Percentiles rank a stretch among this genome's conserved stretches.
These are phyloP conservation scores for Knufia fluminis DNA, from an alignment of 2,329 filamentous ascomycete species.

Conservation along the genomic window DNA sequence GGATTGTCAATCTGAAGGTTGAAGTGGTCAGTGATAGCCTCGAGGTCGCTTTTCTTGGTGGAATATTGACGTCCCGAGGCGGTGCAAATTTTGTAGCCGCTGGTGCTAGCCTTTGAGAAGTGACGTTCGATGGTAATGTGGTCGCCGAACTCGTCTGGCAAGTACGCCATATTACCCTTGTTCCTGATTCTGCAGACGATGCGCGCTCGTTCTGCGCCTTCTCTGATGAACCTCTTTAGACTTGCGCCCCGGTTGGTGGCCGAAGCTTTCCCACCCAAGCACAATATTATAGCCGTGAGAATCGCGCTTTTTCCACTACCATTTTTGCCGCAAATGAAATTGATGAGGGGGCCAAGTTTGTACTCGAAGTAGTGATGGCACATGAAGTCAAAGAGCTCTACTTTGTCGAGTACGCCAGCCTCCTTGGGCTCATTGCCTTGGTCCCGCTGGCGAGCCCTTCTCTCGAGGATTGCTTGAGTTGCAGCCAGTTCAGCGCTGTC, in stretches of 20 bases:
- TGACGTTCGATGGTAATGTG: conserved; percentile 85
- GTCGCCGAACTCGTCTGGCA: conserved; percentile 70
- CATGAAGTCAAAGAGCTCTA: conserved; percentile 92
- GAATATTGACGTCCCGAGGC: conserved; percentile 62
- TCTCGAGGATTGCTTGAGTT: conserved; percentile 52
- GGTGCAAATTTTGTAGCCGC: conserved; percentile 77
- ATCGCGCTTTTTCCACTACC: conserved; percentile 97
- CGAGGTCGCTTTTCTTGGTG: conserved; percentile 74
- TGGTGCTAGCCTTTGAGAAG: conserved; percentile 62
- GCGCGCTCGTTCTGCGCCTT: conserved; percentile 64
- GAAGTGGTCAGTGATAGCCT: conserved; percentile 89
- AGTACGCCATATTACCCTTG: conserved; percentile 72
- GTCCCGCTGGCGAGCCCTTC: conserved; percentile 38
- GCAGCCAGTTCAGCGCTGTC: conserved; percentile 46
- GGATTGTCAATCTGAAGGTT: conserved; percentile 93
- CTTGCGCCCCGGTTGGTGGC: conserved; percentile 86
- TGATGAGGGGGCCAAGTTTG: conserved; percentile 84
- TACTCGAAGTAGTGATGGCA: conserved; percentile 77
- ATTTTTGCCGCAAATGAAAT: conserved; percentile 96
- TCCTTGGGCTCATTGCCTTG: conserved; percentile 68
- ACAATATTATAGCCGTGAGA: conserved; percentile 83
- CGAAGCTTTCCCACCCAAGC: conserved; percentile 88
- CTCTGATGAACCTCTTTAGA: conserved; percentile 83
- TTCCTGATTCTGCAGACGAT: conserved; percentile 87
- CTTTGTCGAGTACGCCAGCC: conserved; percentile 77